Evolutionary conservation across 805 yeast species (phyloP).

Genomic region (Metschnikowia proteae): DNA sequence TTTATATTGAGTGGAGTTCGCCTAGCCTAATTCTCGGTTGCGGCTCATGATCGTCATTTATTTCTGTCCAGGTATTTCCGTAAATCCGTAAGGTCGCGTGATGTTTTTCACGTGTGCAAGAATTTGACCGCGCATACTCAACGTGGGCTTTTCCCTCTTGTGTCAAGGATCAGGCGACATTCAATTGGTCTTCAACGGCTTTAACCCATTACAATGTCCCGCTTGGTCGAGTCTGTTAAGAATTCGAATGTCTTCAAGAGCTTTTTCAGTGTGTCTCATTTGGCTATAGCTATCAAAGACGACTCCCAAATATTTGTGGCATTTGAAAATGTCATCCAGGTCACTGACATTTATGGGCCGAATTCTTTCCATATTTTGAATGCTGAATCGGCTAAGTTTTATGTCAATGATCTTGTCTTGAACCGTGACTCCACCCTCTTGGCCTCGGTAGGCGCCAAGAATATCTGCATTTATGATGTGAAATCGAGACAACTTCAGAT

Average conservation of each 20-base stretch:
- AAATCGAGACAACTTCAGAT: slow-evolving; percentile 5
- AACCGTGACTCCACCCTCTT: slow-evolving; percentile 11
- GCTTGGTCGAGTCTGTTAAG: not conserved
- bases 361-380: slow-evolving; percentile 8
- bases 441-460: slow-evolving; percentile 12
- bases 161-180: not conserved
- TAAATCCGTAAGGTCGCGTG: not conserved
- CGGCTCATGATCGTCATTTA: not conserved
- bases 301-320: slow-evolving; percentile 12
- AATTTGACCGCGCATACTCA: not conserved
- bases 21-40: no score
- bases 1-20: not conserved
- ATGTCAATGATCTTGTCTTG: slow-evolving; percentile 8
- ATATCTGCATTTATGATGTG: slow-evolving; percentile 10
- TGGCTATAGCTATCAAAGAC: slow-evolving; percentile 8
- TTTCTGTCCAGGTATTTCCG: not conserved
- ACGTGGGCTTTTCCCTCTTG: not conserved
- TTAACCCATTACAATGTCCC: not conserved
- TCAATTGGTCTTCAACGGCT: not conserved
- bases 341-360: slow-evolving; percentile 7
- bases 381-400: slow-evolving; percentile 1
- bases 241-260: slow-evolving; percentile 9
- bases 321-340: slow-evolving; percentile 11
- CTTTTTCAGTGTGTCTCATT: not conserved
- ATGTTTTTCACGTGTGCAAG: not conserved